Percentiles rank a stretch among this genome's conserved stretches.
Evolutionary conservation across 2,329 filamentous ascomycete genomes (phyloP).

Genomic region (Calonectria hongkongensis): DNA sequence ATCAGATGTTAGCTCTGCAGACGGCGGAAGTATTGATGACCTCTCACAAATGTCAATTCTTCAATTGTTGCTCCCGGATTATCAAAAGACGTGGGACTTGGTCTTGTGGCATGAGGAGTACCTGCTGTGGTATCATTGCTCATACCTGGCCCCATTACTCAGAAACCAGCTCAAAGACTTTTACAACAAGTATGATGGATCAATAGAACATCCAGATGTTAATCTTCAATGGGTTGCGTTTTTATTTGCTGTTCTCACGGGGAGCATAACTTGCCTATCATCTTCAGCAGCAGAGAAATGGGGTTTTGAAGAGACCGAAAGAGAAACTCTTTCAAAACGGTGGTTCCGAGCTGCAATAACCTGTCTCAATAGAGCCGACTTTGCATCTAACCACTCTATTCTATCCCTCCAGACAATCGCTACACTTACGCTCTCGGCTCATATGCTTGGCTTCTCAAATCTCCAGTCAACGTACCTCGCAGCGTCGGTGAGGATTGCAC

Average conservation of each 20-base stretch:
- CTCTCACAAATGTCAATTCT: neutral
- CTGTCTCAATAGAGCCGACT: slow-evolving; percentile 6
- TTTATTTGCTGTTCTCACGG: slow-evolving; percentile 3
- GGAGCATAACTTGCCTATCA: neutral
- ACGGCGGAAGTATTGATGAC: neutral
- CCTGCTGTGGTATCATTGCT: slow-evolving; percentile 15
- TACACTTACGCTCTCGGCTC: slow-evolving; percentile 6
- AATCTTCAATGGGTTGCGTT: slow-evolving; percentile 14
- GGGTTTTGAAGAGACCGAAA: neutral
- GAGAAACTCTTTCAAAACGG: slow-evolving; percentile 2
- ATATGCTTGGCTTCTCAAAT: slow-evolving; percentile 12
- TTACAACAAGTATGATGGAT: slow-evolving; percentile 6
- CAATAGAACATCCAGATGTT: neutral
- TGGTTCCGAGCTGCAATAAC: slow-evolving; percentile 15
- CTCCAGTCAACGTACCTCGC: slow-evolving; percentile 4
- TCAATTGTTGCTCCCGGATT: slow-evolving; percentile 1
- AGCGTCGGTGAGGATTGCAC: neutral
- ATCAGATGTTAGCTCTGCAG: neutral
- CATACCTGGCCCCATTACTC: neutral
- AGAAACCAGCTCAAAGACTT: slow-evolving; percentile 4
- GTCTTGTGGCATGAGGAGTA: slow-evolving; percentile 16
- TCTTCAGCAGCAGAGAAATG: neutral
- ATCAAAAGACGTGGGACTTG: slow-evolving; percentile 5
- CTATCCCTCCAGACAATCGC: slow-evolving; percentile 8
- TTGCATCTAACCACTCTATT: slow-evolving; percentile 16